These are phyloP conservation scores for Cucumis hystrix DNA, from an alignment of 306 rosid species.

Conservation along the genomic window DNA sequence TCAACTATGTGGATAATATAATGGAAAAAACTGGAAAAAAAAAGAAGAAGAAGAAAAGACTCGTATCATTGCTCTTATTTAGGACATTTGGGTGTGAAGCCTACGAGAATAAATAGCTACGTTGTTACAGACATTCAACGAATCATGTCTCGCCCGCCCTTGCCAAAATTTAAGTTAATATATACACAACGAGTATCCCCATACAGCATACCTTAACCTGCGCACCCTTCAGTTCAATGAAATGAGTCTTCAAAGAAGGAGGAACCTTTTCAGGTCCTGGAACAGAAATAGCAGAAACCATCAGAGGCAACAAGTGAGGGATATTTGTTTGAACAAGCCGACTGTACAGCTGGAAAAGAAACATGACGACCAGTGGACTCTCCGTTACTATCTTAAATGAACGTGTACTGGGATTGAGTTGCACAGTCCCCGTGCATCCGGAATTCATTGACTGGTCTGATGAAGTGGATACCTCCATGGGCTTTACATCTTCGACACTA, in stretches of 20 bases:
- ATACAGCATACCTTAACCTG: constrained; percentile 66
- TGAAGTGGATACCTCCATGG: constrained; percentile 53
- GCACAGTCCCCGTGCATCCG: constrained; percentile 40
- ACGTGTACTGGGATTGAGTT: constrained; percentile 87
- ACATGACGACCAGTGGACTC: constrained; percentile 96
- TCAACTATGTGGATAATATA: not conserved
- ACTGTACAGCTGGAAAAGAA: constrained; percentile 85
- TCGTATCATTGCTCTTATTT: not conserved
- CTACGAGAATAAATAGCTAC: not conserved
- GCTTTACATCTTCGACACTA: constrained; percentile 60
- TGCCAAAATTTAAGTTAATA: not conserved
- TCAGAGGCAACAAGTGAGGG: constrained; percentile 82
- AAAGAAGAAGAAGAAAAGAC: not conserved
- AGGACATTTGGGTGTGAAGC: not conserved
- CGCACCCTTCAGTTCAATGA: constrained; percentile 89
- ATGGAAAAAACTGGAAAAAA: not conserved
- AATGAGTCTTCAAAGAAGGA: constrained; percentile 59
- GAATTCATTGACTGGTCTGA: constrained; percentile 44
- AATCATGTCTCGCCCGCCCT: not conserved
- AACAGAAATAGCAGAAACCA: constrained; percentile 97
- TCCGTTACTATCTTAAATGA: constrained; percentile 93
- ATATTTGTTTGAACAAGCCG: constrained; percentile 92
- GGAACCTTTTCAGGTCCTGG: constrained; percentile 96
- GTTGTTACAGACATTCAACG: not conserved
- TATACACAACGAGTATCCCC: not conserved